phyloP scores from a whole-genome alignment of 169 alveolate species.

The Babesia gibsoni region DNA sequence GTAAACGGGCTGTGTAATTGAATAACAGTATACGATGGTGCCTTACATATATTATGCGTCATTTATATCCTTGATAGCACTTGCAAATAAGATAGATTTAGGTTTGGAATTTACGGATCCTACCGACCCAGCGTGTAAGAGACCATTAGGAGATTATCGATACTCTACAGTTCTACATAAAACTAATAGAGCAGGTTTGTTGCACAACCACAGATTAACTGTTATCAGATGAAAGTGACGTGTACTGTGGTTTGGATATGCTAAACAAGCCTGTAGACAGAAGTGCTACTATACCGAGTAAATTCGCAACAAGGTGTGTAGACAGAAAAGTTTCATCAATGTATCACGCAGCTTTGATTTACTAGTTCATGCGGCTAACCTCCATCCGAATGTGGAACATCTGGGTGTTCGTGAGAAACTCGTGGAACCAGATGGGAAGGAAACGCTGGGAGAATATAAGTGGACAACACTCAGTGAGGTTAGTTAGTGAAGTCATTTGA shows the following conservation, averaged over 20 bases:
- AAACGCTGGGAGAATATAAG: conserved; percentile 35
- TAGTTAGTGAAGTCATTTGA: not conserved
- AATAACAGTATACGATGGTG: no score
- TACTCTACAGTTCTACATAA: conserved; percentile 29
- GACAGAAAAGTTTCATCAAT: not conserved
- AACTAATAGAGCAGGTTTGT: conserved; percentile 22
- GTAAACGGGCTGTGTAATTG: no score
- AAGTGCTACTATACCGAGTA: conserved; percentile 32
- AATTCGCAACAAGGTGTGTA: conserved; percentile 41
- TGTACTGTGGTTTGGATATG: conserved; percentile 31
- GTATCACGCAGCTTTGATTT: conserved; percentile 37
- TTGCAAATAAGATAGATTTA: no score
- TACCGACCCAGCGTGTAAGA: not conserved
- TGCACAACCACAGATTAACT: not conserved
- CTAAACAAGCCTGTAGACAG: not conserved
- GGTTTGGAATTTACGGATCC: no score
- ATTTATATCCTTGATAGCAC: no score
- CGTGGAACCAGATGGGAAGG: conserved; percentile 22
- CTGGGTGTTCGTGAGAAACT: conserved; percentile 47
- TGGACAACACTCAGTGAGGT: conserved; percentile 40
- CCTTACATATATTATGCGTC: no score
- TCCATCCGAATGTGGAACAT: conserved; percentile 11
- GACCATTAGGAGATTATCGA: conserved; percentile 15
- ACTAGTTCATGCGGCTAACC: conserved; percentile 20
- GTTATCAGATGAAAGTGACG: conserved; percentile 51